phyloP scores from a whole-genome alignment of 208 protist species.

The Balamuthia mandrillaris region DNA sequence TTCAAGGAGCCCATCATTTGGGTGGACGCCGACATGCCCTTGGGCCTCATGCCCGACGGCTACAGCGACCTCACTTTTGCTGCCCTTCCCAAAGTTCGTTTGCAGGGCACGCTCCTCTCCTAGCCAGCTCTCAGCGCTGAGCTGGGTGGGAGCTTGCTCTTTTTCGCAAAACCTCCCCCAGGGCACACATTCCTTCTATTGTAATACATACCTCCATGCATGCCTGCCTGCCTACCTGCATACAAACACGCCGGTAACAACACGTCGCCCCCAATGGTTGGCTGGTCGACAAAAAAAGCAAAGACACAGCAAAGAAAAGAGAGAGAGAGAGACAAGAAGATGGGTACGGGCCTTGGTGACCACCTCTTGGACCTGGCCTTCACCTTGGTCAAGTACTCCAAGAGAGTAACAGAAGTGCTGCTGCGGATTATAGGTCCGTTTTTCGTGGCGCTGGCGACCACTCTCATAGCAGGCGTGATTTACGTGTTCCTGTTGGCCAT shows the following conservation, averaged over 20 bases:
- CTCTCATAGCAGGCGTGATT: not conserved
- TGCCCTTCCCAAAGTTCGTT: not conserved
- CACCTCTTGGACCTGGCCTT: not conserved
- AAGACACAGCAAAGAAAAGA: not conserved
- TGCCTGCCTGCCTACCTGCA: too few relatives aligned
- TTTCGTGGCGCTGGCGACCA: conserved; percentile 1
- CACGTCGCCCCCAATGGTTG: too few relatives aligned
- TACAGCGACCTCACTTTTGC: not conserved
- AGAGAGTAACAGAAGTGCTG: not conserved
- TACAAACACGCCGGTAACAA: too few relatives aligned
- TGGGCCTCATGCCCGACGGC: not conserved
- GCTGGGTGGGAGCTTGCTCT: too few relatives aligned
- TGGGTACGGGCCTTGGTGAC: too few relatives aligned
- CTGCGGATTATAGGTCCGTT: conserved; percentile 11
- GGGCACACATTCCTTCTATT: too few relatives aligned
- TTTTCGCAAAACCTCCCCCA: too few relatives aligned
- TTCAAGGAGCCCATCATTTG: not conserved
- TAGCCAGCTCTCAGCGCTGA: too few relatives aligned
- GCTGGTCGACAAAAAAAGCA: too few relatives aligned
- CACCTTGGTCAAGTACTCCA: not conserved
- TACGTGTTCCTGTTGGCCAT: conserved; percentile 32
- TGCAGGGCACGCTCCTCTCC: too few relatives aligned
- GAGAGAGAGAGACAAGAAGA: not conserved
- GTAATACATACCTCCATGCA: too few relatives aligned
- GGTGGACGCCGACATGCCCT: not conserved